Evolutionary conservation across 1,139 yeast genomes (phyloP).

Genomic region (Ashbya aceris): DNA sequence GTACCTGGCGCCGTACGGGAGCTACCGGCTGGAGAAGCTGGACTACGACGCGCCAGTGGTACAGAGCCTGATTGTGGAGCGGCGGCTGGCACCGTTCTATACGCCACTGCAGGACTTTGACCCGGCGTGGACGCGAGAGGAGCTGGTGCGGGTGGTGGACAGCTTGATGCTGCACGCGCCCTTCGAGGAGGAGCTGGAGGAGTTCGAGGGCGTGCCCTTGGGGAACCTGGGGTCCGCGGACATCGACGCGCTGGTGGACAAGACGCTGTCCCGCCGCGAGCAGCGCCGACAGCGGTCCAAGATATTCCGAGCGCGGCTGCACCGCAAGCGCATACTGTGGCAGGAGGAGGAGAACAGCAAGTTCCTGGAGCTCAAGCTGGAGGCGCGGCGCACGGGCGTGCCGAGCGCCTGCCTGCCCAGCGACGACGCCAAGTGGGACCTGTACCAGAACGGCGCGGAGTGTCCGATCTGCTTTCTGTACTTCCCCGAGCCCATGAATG

Average conservation of each 20-base stretch:
- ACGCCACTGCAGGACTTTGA: conserved; percentile 82
- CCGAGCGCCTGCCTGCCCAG: conserved; percentile 28
- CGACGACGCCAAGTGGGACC: conserved; percentile 36
- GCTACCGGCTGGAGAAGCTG: conserved; percentile 60
- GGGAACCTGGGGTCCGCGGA: conserved; percentile 35
- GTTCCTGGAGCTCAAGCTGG: conserved; percentile 30
- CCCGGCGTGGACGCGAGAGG: conserved; percentile 64
- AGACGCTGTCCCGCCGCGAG: conserved; percentile 37
- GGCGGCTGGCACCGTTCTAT: conserved; percentile 81
- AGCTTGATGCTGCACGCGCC: conserved; percentile 51
- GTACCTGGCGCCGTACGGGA: conserved; percentile 78
- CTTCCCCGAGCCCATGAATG: conserved; percentile 70
- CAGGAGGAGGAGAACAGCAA: conserved; percentile 48
- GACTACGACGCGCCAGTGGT: conserved; percentile 71
- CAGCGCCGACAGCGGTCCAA: conserved; percentile 46
- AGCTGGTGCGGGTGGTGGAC: conserved; percentile 48
- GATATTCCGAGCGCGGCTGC: conserved; percentile 40
- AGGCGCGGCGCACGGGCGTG: conserved; percentile 3
- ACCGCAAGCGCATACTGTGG: conserved; percentile 38
- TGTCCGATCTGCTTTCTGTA: conserved; percentile 92
- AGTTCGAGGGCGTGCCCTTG: conserved; percentile 40
- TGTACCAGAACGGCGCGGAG: conserved; percentile 63
- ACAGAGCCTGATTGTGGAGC: conserved; percentile 49
- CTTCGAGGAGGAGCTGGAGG: conserved; percentile 40
- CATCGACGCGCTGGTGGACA: conserved; percentile 39